Percentiles rank a stretch among this genome's conserved stretches.
Conservation (phyloP, 2,329 filamentous ascomycete species). For the Cordyceps cicadae region DNA sequence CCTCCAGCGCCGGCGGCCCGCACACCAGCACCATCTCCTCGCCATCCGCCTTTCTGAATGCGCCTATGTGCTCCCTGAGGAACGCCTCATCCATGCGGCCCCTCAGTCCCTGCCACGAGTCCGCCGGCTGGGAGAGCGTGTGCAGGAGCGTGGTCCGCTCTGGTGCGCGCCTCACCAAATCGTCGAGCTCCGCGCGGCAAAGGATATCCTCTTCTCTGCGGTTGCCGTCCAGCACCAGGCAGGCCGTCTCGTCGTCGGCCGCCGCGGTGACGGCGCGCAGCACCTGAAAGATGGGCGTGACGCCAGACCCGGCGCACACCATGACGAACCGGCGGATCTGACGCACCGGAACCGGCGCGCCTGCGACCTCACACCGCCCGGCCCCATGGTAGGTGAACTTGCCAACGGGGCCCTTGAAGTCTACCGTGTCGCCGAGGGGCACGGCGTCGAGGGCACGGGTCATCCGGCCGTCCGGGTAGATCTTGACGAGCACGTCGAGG, state of each 20-base stretch:
- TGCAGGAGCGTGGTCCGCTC: conserved; percentile 58
- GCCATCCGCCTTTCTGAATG: conserved; percentile 25
- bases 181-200: conserved; percentile 64
- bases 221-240: conserved; percentile 73
- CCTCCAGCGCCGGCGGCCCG: conserved; percentile 69
- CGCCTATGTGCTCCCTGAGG: conserved; percentile 49
- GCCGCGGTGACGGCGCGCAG: conserved; percentile 65
- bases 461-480: conserved; percentile 78
- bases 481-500: conserved; percentile 71
- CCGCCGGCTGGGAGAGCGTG: conserved; percentile 55
- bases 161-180: conserved; percentile 43
- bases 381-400: conserved; percentile 71
- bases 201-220: conserved; percentile 73
- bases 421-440: conserved; percentile 62
- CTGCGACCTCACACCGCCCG: conserved; percentile 55
- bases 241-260: conserved; percentile 53
- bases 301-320: conserved; percentile 82
- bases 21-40: conserved; percentile 67
- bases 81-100: conserved; percentile 60
- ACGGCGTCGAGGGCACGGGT: conserved; percentile 68
- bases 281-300: conserved; percentile 87
- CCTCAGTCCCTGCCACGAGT: conserved; percentile 57
- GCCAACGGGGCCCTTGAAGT: conserved; percentile 83
- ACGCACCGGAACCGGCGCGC: conserved; percentile 32
- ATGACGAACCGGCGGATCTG: conserved; percentile 65